phyloP scores from a whole-genome alignment of 139 green algal genomes.

The Chlorella sp. region DNA sequence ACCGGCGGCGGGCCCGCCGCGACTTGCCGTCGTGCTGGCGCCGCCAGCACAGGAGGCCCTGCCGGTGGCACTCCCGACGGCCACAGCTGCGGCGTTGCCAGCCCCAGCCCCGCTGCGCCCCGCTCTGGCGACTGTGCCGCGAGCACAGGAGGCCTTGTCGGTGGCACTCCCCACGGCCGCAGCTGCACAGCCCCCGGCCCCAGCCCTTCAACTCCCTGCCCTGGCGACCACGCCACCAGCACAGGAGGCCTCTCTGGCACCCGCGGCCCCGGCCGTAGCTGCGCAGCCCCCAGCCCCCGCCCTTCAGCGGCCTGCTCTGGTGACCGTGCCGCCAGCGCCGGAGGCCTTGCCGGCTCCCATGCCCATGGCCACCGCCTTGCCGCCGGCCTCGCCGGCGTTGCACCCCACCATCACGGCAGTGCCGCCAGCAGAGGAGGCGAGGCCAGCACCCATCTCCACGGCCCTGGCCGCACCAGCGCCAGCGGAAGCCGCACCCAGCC shows the following conservation, averaged over 20 bases:
- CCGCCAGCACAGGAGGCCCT: not conserved
- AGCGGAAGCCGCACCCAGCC: not conserved
- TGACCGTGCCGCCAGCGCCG: not conserved
- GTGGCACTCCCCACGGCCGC: not conserved
- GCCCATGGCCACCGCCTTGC: not conserved
- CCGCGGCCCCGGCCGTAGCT: not conserved
- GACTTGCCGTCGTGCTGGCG: not conserved
- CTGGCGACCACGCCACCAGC: not conserved
- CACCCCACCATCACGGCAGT: not conserved
- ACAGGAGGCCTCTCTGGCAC: not conserved
- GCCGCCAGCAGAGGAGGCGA: no score
- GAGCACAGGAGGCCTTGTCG: not conserved
- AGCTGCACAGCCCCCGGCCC: not conserved
- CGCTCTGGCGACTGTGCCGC: not conserved
- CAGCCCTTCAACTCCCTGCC: not conserved
- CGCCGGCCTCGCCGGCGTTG: not conserved
- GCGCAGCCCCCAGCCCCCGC: not conserved
- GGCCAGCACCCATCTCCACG: no score
- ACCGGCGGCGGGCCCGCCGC: not conserved
- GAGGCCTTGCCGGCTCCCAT: not conserved
- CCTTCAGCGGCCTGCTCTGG: not conserved
- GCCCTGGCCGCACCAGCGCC: not conserved
- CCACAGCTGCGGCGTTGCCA: not conserved
- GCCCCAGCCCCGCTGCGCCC: not conserved
- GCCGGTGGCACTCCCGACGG: not conserved